phyloP scores from a whole-genome alignment of 2,329 filamentous ascomycete species.

The Trichoderma sp. region DNA sequence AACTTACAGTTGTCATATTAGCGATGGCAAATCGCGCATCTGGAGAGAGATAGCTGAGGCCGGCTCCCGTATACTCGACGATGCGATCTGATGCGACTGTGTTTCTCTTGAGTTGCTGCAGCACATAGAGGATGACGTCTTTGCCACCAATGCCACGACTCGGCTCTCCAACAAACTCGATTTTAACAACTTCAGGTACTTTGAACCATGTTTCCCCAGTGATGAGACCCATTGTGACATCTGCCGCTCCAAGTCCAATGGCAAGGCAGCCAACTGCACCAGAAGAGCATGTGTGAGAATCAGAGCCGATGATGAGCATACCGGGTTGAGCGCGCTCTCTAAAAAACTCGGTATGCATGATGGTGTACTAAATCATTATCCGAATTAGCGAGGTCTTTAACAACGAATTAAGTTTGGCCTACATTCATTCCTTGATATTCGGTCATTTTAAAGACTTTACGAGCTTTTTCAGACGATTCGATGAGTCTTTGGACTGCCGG shows the following conservation, averaged over 20 bases:
- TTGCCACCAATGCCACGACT: slow-evolving; percentile 48
- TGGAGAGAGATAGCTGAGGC: slow-evolving; percentile 43
- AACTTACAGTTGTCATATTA: slow-evolving; percentile 48
- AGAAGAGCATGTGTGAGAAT: slow-evolving; percentile 52
- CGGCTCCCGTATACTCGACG: slow-evolving; percentile 51
- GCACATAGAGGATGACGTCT: slow-evolving; percentile 51
- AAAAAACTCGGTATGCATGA: slow-evolving; percentile 53
- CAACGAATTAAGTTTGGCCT: slow-evolving; percentile 48
- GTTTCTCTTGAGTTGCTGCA: slow-evolving; percentile 50
- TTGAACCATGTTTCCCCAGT: slow-evolving; percentile 54
- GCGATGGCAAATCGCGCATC: slow-evolving; percentile 53
- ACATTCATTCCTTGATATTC: slow-evolving; percentile 40
- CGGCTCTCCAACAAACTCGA: slow-evolving; percentile 45
- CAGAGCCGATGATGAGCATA: slow-evolving; percentile 48
- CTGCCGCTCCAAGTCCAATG: slow-evolving; percentile 51
- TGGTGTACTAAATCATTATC: slow-evolving; percentile 36
- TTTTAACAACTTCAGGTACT: slow-evolving; percentile 48
- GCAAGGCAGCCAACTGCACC: slow-evolving; percentile 47
- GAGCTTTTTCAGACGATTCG: slow-evolving; percentile 39
- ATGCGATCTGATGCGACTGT: slow-evolving; percentile 50
- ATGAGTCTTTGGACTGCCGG: slow-evolving; percentile 45
- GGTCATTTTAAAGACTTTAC: slow-evolving; percentile 25
- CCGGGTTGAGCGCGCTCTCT: slow-evolving; percentile 50
- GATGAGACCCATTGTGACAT: slow-evolving; percentile 50
- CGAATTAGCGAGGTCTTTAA: background rate